Evolutionary conservation across 2,329 filamentous ascomycete species (phyloP).

Genomic region (Keithomyces neogunnii): DNA sequence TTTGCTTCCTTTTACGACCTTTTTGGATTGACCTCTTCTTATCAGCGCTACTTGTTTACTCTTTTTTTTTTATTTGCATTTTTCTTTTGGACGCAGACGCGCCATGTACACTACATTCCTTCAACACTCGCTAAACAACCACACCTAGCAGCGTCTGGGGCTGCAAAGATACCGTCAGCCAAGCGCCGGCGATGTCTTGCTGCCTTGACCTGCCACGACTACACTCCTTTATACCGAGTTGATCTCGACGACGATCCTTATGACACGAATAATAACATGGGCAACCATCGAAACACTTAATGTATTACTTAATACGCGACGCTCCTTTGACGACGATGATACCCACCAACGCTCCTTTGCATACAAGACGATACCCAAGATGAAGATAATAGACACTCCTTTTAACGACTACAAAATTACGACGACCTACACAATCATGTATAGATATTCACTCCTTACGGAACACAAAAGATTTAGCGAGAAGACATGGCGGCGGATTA

Average conservation of each 20-base stretch:
- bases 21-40: neutral
- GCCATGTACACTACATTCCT: slow-evolving; percentile 29
- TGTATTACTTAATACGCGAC: slow-evolving; percentile 24
- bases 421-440: neutral
- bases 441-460: slow-evolving; percentile 11
- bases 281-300: slow-evolving; percentile 11
- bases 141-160: neutral
- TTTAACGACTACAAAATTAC: slow-evolving; percentile 17
- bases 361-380: slow-evolving; percentile 7
- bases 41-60: slow-evolving; percentile 2
- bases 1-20: neutral
- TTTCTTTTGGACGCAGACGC: slow-evolving; percentile 19
- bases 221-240: slow-evolving; percentile 14
- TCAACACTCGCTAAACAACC: slow-evolving; percentile 24
- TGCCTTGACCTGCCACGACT: neutral
- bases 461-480: slow-evolving; percentile 6
- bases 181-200: neutral
- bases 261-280: slow-evolving; percentile 3
- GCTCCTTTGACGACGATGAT: slow-evolving; percentile 29
- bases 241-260: slow-evolving; percentile 24
- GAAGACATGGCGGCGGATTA: slow-evolving; percentile 6
- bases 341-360: slow-evolving; percentile 5
- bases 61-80: neutral
- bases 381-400: slow-evolving; percentile 36
- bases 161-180: neutral